A percentile compares a stretch with the other conserved stretches of the same genome.
Conservation (phyloP, 2,329 filamentous ascomycete species). For the Penicillium sp. region DNA sequence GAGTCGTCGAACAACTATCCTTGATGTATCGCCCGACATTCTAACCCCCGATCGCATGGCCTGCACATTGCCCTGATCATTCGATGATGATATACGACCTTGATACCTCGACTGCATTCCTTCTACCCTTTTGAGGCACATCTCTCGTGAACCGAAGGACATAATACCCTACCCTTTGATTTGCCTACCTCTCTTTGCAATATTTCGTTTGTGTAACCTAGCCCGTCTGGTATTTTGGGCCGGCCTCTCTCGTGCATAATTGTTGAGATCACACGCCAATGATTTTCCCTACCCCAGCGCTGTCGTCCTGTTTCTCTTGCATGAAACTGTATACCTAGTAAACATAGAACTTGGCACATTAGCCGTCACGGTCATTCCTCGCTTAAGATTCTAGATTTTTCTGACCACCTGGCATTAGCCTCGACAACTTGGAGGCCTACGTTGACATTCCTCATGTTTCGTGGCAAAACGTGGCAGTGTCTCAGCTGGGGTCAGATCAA, state of each 20-base stretch:
- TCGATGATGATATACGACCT: constrained; percentile 21
- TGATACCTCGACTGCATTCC: constrained; percentile 19
- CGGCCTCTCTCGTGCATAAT: background rate
- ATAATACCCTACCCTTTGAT: background rate
- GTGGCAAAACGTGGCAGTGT: constrained; percentile 2
- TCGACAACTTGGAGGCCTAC: background rate
- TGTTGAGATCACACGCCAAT: background rate
- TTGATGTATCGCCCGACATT: background rate
- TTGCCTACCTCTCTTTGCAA: background rate
- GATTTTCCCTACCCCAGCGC: background rate
- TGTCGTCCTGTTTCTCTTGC: background rate
- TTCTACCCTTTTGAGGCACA: background rate
- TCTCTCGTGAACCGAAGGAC: background rate
- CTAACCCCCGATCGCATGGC: background rate
- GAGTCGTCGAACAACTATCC: constrained; percentile 15
- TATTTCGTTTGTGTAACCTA: background rate
- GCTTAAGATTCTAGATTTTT: constrained; percentile 1
- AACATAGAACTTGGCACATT: background rate
- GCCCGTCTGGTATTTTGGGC: background rate
- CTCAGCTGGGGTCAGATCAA: background rate
- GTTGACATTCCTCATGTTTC: constrained; percentile 3
- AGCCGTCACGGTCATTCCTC: background rate
- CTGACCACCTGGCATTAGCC: background rate
- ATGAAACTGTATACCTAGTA: background rate
- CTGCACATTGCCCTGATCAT: background rate